Conservation (phyloP, 129 eudicot genomes). For the Centrapalus pauciflorus region DNA sequence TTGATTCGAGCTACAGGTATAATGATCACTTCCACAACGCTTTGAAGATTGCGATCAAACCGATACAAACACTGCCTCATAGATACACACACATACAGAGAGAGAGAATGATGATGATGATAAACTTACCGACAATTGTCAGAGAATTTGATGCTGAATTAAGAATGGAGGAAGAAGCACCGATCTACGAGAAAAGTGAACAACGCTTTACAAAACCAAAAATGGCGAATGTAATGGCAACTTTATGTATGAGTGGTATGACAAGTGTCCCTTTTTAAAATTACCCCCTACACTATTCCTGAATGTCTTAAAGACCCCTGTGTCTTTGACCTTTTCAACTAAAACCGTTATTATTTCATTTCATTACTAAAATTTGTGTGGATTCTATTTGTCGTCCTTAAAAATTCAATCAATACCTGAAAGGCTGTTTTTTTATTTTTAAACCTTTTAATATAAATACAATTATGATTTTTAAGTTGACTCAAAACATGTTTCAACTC, state of each 20-base stretch:
- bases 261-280: slow-evolving; percentile 10
- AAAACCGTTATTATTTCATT: slow-evolving; percentile 24
- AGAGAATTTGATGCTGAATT: slow-evolving; percentile 17
- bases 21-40: neutral
- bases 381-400: slow-evolving; percentile 4
- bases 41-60: neutral
- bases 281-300: neutral
- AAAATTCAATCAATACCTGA: too few relatives aligned
- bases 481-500: too few relatives aligned
- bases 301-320: neutral
- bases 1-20: slow-evolving; percentile 6
- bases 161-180: slow-evolving; percentile 13
- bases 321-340: slow-evolving; percentile 23
- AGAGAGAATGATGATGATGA: slow-evolving; percentile 2
- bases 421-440: too few relatives aligned
- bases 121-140: slow-evolving; percentile 14
- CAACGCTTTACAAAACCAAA: slow-evolving; percentile 24
- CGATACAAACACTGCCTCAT: neutral
- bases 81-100: neutral
- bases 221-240: slow-evolving; percentile 30
- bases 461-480: too few relatives aligned
- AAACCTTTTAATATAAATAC: too few relatives aligned
- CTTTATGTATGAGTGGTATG: slow-evolving; percentile 31
- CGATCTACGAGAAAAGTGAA: slow-evolving; percentile 31
- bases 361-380: slow-evolving; percentile 28